These are phyloP conservation scores for Tylopilus subfusipes DNA, from an alignment of 768 basidiomycete species.

Conservation along the genomic window DNA sequence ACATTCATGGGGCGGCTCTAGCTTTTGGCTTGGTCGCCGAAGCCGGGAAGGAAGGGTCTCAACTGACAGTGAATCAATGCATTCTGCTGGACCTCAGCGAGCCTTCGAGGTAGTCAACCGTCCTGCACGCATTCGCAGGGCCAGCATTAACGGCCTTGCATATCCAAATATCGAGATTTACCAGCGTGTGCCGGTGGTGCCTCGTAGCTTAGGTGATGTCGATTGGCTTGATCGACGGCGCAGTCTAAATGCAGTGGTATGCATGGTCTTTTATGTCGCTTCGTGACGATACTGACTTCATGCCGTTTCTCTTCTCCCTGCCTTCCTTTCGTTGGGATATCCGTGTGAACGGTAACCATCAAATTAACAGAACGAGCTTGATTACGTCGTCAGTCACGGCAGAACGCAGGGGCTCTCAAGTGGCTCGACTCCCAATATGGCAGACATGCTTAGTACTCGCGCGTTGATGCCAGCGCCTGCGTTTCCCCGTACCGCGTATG, in stretches of 20 bases:
- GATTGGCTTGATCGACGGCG: slow-evolving; percentile 78
- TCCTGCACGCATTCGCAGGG: slow-evolving; percentile 51
- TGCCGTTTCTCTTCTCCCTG: slow-evolving; percentile 6
- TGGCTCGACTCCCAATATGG: slow-evolving; percentile 49
- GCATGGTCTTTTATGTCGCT: slow-evolving; percentile 29
- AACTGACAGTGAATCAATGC: slow-evolving; percentile 37
- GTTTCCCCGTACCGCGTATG: slow-evolving; percentile 23
- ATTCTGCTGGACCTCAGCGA: slow-evolving; percentile 34
- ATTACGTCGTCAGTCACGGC: slow-evolving; percentile 60
- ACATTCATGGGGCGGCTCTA: slow-evolving; percentile 39
- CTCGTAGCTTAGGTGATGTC: slow-evolving; percentile 62
- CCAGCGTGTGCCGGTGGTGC: slow-evolving; percentile 43
- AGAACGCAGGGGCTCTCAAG: slow-evolving; percentile 38
- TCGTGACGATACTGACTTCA: slow-evolving; percentile 21
- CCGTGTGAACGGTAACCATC: slow-evolving; percentile 7
- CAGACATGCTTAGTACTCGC: slow-evolving; percentile 46
- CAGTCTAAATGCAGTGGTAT: slow-evolving; percentile 66
- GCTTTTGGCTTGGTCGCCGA: slow-evolving; percentile 35
- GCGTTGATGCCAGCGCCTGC: slow-evolving; percentile 30
- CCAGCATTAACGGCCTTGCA: slow-evolving; percentile 41
- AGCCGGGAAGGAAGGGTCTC: slow-evolving; percentile 37
- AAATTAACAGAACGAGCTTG: slow-evolving; percentile 61
- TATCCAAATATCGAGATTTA: slow-evolving; percentile 42
- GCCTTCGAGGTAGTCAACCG: slow-evolving; percentile 51
- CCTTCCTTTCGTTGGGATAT: not conserved